A percentile compares a stretch with the other conserved stretches of the same genome.
These are phyloP conservation scores for Onygenales sp. DNA, from an alignment of 2,329 filamentous ascomycete genomes.

Conservation along the genomic window DNA sequence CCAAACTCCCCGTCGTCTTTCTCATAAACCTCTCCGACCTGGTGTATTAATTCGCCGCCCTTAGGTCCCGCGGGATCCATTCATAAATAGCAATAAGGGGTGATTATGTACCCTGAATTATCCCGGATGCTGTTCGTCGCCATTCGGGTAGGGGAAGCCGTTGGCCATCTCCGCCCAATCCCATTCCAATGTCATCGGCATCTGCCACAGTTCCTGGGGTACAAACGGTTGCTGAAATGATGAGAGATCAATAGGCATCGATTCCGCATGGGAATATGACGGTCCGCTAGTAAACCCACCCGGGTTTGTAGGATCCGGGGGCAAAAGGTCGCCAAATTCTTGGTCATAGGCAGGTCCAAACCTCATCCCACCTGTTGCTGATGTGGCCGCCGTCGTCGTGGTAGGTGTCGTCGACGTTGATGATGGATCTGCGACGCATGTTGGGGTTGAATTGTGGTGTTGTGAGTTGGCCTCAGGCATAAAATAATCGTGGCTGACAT, in stretches of 20 bases:
- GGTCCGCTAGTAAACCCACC: conserved; percentile 24
- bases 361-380: conserved; percentile 5
- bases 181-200: conserved; percentile 96
- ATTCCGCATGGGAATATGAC: conserved; percentile 19
- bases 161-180: conserved; percentile 49
- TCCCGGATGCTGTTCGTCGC: background rate
- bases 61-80: too few relatives aligned
- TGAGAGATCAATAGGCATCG: conserved; percentile 25
- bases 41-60: background rate
- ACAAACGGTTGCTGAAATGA: conserved; percentile 76
- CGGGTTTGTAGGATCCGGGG: conserved; percentile 24
- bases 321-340: conserved; percentile 23
- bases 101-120: background rate
- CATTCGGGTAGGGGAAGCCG: conserved; percentile 14
- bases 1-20: background rate
- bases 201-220: conserved; percentile 86
- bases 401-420: background rate
- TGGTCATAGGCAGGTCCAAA: conserved; percentile 5
- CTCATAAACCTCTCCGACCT: background rate
- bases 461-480: background rate
- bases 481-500: background rate
- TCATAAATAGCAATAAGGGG: too few relatives aligned
- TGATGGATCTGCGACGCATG: background rate
- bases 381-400: conserved; percentile 5
- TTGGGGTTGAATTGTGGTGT: background rate